Base-by-base conservation (phyloP, 2,329 filamentous ascomycete genomes). In the Neocucurbitaria cava region DNA sequence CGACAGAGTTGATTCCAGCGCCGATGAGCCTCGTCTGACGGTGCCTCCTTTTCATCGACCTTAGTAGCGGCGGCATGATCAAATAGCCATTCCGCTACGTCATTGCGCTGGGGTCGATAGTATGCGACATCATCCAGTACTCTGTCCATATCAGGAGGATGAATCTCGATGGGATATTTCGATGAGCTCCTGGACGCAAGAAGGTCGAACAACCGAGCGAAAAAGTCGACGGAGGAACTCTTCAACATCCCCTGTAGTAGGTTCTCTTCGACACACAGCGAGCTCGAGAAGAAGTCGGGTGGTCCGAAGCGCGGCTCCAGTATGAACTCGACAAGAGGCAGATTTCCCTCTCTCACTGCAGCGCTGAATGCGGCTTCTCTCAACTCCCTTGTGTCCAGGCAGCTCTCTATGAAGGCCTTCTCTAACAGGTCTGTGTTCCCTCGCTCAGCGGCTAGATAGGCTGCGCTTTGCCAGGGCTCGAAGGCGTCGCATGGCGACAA, bases 21-120 rank as follows among this genome's bases (percentile, higher is more conserved):
- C 4, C 30, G 17, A 11, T 40, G 47, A 33, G 31, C 8, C 18
- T 46, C 17, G 13, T 15, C 5, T 10, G 35, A 24, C 20, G 6
- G 17, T 40, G n/a, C n/a, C n/a, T n/a, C n/a, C n/a, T n/a, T n/a
- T n/a, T n/a, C n/a, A n/a, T n/a, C n/a, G n/a, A n/a, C n/a, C n/a
- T n/a, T n/a, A n/a, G n/a, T n/a, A n/a, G n/a, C n/a, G 20, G 38
- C 45, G 15, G 36, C 50, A 7, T 39, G 42, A 3, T 45, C 31
- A 15, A 52, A 30, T 26, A 46, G 39, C 20, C 39, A 23, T 31
- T 45, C 35, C 28, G 38, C 49, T 3, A 56, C 40, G 10, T 53
- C 54, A 3, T 21, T 41, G 41, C 54, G 46, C 20, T 52, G 41
- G 11, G 49, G 49, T 20, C 28, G 43, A 6, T n/a, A 15, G 3